Evolutionary conservation across 2,329 filamentous ascomycete genomes (phyloP).

Genomic region (Tolypocladium capitatum): DNA sequence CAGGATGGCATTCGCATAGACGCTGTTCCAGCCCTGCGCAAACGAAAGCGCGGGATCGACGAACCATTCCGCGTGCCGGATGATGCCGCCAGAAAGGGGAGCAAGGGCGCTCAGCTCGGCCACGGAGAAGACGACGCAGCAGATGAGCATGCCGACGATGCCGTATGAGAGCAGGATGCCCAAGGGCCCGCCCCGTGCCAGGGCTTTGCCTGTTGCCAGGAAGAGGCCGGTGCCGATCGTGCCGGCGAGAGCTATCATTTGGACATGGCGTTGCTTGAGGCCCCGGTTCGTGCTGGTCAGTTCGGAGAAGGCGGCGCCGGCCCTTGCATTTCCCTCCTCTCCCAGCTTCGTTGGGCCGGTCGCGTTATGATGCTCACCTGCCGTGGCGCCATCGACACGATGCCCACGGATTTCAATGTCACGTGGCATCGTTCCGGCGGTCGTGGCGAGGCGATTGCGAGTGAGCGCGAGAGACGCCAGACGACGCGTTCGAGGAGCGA

Average conservation of each 20-base stretch:
- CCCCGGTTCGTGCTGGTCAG: slow-evolving; percentile 1
- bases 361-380: no score
- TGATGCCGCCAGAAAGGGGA: slow-evolving; percentile 50
- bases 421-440: no score
- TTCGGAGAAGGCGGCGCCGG: slow-evolving; percentile 6
- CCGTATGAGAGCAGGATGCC: slow-evolving; percentile 32
- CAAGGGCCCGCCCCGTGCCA: slow-evolving; percentile 47
- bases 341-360: no score
- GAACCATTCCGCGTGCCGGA: slow-evolving; percentile 47
- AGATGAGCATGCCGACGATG: slow-evolving; percentile 40
- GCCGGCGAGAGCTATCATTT: slow-evolving; percentile 36
- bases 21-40: slow-evolving; percentile 40
- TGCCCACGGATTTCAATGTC: no score
- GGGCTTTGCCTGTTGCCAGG: slow-evolving; percentile 49
- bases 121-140: slow-evolving; percentile 37
- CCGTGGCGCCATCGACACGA: no score
- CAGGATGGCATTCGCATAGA: slow-evolving; percentile 33
- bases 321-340: no score
- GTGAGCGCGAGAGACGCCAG: no score
- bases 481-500: no score
- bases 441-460: no score
- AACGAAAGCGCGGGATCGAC: slow-evolving; percentile 42
- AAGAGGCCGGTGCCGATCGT: slow-evolving; percentile 51
- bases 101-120: slow-evolving; percentile 47
- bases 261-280: slow-evolving; percentile 26